Conservation (phyloP, 345 rosid species). For the Linum usitatissimum region DNA sequence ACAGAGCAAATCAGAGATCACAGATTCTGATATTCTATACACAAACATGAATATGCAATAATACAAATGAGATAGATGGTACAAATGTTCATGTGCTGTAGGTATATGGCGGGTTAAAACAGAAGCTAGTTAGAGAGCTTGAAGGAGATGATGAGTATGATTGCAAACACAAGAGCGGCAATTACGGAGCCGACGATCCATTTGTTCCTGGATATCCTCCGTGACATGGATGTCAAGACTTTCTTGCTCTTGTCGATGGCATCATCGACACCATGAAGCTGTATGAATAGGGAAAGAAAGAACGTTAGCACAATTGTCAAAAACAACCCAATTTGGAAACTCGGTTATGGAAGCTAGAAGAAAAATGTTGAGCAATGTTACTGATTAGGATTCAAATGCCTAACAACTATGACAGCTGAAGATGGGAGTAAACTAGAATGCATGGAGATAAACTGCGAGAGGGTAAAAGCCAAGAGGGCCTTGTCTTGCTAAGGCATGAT, state of each 20-base stretch:
- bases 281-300: not conserved
- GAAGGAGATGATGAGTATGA: constrained; percentile 18
- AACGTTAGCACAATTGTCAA: not conserved
- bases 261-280: constrained; percentile 30
- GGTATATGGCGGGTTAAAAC: not conserved
- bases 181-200: constrained; percentile 22
- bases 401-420: no score
- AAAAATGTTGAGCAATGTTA: no score
- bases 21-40: constrained; percentile 3
- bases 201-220: constrained; percentile 24
- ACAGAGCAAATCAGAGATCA: not conserved
- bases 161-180: constrained; percentile 21
- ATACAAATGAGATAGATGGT: not conserved
- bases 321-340: no score
- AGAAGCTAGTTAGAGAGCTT: constrained; percentile 19
- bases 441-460: no score
- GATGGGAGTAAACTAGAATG: no score
- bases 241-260: constrained; percentile 30
- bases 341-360: no score
- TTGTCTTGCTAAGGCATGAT: no score
- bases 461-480: no score
- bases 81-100: constrained; percentile 10
- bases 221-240: constrained; percentile 21
- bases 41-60: constrained; percentile 16
- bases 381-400: no score